Conservation (phyloP, 371 early-diverging fungal genomes). For the Actinomortierella ambigua region DNA sequence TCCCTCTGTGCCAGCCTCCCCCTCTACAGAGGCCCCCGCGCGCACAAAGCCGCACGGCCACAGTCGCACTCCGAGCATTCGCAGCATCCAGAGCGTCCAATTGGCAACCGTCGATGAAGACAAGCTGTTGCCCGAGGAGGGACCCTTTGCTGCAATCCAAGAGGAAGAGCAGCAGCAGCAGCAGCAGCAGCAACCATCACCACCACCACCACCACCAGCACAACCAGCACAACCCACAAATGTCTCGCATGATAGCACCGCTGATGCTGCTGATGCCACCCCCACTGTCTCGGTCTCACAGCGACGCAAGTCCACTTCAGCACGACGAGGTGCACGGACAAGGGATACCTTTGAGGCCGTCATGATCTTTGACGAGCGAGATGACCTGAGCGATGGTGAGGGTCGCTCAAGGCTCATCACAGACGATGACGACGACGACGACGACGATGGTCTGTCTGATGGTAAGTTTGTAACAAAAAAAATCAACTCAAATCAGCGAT, state of each 20-base stretch:
- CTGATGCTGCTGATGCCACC: background rate
- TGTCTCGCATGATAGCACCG: too few species aligned
- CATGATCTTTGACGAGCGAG: constrained; percentile 34
- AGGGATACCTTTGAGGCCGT: constrained; percentile 27
- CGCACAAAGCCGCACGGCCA: constrained; percentile 1
- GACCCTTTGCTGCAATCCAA: too few species aligned
- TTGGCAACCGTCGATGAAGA: background rate
- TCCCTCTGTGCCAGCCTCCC: too few species aligned
- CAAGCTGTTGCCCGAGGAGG: too few species aligned
- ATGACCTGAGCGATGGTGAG: constrained; percentile 37
- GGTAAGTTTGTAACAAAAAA: background rate
- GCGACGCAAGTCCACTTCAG: background rate
- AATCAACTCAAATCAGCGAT: background rate
- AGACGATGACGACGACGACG: constrained; percentile 12
- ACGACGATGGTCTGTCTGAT: background rate
- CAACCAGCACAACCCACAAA: too few species aligned
- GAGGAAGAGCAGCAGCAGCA: background rate
- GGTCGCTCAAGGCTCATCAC: constrained; percentile 9
- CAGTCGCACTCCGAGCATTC: constrained; percentile 38
- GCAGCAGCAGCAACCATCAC: background rate
- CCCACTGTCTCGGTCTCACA: background rate
- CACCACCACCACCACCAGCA: too few species aligned
- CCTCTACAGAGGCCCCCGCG: background rate
- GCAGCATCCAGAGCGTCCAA: constrained; percentile 10
- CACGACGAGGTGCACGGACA: background rate